A percentile compares a stretch with the other conserved stretches of the same genome.
Conservation (phyloP, 1,284 basidiomycete genomes). For the Boletus semigastroideus region DNA sequence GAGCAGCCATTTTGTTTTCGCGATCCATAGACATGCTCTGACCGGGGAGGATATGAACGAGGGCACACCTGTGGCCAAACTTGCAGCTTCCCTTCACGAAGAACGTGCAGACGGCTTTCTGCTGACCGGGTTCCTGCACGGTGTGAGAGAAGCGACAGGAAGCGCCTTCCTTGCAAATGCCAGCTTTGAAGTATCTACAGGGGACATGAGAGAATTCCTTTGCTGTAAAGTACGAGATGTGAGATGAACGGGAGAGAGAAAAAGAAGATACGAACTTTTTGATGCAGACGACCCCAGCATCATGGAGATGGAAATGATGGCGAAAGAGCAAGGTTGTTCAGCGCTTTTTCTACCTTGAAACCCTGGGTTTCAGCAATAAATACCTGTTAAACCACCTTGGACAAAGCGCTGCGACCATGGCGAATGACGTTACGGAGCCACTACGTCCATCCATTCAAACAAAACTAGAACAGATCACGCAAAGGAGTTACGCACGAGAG, state of each 20-base stretch:
- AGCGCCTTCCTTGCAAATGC: conserved; percentile 91
- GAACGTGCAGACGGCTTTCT: conserved; percentile 94
- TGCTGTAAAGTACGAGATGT: conserved; percentile 39
- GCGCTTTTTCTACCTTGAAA: too few species aligned
- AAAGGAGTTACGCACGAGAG: too few species aligned
- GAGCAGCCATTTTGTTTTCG: conserved; percentile 97
- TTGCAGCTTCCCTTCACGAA: conserved; percentile 96
- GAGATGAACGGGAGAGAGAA: background rate
- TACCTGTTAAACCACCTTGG: too few species aligned
- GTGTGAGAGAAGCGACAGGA: conserved; percentile 93
- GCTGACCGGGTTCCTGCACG: conserved; percentile 66
- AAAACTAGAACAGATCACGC: too few species aligned
- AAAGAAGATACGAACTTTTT: conserved; percentile 24
- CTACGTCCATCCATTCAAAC: too few species aligned
- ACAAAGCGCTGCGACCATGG: too few species aligned
- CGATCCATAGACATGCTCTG: conserved; percentile 95
- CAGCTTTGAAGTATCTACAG: conserved; percentile 96
- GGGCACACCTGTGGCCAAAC: conserved; percentile 95
- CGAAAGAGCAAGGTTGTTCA: too few species aligned
- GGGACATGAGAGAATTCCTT: conserved; percentile 96
- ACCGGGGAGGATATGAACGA: conserved; percentile 92
- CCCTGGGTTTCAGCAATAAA: too few species aligned
- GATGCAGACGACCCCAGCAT: conserved; percentile 14
- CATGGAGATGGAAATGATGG: too few species aligned
- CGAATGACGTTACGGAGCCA: too few species aligned